Base-by-base conservation (phyloP, 495 filamentous ascomycete genomes). In the Penicillium taxi region DNA sequence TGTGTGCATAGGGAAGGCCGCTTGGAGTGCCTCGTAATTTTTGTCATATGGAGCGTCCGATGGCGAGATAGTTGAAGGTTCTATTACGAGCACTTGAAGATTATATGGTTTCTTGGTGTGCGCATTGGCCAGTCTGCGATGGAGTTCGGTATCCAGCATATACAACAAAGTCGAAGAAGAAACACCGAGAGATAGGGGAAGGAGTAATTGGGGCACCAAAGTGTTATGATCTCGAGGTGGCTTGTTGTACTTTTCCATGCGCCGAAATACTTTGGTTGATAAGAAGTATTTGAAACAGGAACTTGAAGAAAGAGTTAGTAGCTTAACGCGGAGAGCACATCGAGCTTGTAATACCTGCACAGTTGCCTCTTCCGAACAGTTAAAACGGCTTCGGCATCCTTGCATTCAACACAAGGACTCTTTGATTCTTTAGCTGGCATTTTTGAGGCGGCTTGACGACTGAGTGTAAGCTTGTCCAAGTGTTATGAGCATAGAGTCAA, bases 161-260 rank as follows among this genome's bases (percentile, higher is more conserved):
- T 88, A 74, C 19, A 96, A 59, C 15, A 98, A 64, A 6, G 74
- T 69, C n/a, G 79, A 70, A 0, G 90, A 96, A 6, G 82, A 91
- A 2, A 84, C 67, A 0, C 93, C 91, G 43, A 86, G 78, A 1
- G 88, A 95, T 3, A 95, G 48, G 1, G 86, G 84, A 9, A 96
- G 60, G 2, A 95, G 67, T 17, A 94, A 68, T 32, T 67, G 74
- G 32, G 69, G 61, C 50, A 28, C 56, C 47, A 31, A 45, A 46
- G 31, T 41, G 59, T 42, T 44, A 56, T 48, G 44, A 50, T 32
- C 47, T 64, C 55, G 22, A 21, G 6, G 25, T 4, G 8, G 12
- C 26, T 12, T 12, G 5, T 50, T 69, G 58, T 78, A 82, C 28
- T 63, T 66, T 50, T 84, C 82, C 67, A 90, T 82, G 26, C 85